A percentile compares a stretch with the other conserved stretches of the same genome.
Conservation (phyloP, 1,139 yeast genomes). For the Hemisphaericaspora xylanilytica region DNA sequence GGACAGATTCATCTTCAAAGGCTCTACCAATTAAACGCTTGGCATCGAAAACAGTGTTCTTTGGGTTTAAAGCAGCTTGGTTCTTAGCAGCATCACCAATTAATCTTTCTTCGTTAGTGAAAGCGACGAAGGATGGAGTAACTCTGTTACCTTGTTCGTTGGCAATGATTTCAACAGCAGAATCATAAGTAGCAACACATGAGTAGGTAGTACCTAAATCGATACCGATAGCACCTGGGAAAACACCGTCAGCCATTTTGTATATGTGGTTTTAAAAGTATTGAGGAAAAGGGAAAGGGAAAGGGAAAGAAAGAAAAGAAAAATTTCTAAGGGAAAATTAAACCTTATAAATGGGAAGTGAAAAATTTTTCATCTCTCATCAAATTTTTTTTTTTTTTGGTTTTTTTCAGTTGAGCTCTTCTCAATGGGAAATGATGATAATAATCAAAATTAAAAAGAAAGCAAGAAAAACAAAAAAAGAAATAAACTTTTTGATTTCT, state of each 20-base stretch:
- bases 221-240: slow-evolving; percentile 99
- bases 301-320: slow-evolving; percentile 15
- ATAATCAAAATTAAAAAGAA: slow-evolving; percentile 1
- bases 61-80: slow-evolving; percentile 97
- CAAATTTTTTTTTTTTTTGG: background rate
- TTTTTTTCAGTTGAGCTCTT: too few relatives aligned
- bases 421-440: background rate
- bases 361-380: slow-evolving; percentile 14
- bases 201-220: slow-evolving; percentile 99
- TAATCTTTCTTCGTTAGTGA: slow-evolving; percentile 95
- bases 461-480: background rate
- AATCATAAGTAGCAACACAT: slow-evolving; percentile 95
- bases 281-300: slow-evolving; percentile 15
- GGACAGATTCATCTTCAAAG: slow-evolving; percentile 86
- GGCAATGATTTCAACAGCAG: slow-evolving; percentile 90
- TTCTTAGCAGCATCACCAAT: slow-evolving; percentile 99
- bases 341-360: slow-evolving; percentile 14
- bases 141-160: slow-evolving; percentile 99
- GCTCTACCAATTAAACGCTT: slow-evolving; percentile 98
- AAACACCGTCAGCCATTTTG: slow-evolving; percentile 96
- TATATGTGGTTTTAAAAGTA: slow-evolving; percentile 14
- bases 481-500: background rate
- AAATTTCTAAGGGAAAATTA: slow-evolving; percentile 9
- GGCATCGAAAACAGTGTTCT: slow-evolving; percentile 95
- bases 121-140: slow-evolving; percentile 97